A percentile compares a stretch with the other conserved stretches of the same genome.
Conservation (phyloP, 192 early-diverging fungal species). For the Backusella psychrophila region DNA sequence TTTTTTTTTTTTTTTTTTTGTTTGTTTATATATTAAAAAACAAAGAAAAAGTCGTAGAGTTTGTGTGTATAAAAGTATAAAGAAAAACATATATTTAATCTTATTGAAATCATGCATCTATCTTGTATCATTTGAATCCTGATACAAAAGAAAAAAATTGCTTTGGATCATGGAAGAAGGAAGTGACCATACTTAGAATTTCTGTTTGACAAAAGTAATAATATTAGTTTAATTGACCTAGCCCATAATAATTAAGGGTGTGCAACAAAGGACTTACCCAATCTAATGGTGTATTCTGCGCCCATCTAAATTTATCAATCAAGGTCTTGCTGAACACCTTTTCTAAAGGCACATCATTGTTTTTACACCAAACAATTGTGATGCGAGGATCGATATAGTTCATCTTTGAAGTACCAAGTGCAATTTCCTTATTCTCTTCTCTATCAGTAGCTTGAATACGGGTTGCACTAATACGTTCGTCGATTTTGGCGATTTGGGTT, state of each 20-base stretch:
- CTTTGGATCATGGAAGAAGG: not conserved
- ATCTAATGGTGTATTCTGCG: conserved; percentile 65
- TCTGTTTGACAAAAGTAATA: conserved; percentile 4
- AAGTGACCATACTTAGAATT: not conserved
- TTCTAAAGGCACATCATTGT: conserved; percentile 83
- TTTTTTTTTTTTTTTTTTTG: not conserved
- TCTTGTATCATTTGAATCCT: not conserved
- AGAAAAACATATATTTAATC: not conserved
- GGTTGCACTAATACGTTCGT: conserved; percentile 69
- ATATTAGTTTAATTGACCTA: conserved; percentile 1
- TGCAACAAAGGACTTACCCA: conserved; percentile 51
- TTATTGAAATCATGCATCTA: not conserved
- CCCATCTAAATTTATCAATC: conserved; percentile 97
- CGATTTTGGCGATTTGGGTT: conserved; percentile 67
- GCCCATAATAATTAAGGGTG: not conserved
- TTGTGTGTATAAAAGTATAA: not conserved
- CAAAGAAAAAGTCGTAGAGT: not conserved
- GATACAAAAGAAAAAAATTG: not conserved
- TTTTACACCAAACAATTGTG: conserved; percentile 89
- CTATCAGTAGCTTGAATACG: conserved; percentile 81
- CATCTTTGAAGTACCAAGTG: conserved; percentile 94
- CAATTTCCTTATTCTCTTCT: conserved; percentile 97
- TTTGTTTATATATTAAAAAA: not conserved
- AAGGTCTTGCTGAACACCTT: conserved; percentile 91
- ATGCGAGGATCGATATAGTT: conserved; percentile 99